These are phyloP conservation scores for Trichoderma simmonsii DNA, from an alignment of 2,329 filamentous ascomycete genomes.

Conservation along the genomic window DNA sequence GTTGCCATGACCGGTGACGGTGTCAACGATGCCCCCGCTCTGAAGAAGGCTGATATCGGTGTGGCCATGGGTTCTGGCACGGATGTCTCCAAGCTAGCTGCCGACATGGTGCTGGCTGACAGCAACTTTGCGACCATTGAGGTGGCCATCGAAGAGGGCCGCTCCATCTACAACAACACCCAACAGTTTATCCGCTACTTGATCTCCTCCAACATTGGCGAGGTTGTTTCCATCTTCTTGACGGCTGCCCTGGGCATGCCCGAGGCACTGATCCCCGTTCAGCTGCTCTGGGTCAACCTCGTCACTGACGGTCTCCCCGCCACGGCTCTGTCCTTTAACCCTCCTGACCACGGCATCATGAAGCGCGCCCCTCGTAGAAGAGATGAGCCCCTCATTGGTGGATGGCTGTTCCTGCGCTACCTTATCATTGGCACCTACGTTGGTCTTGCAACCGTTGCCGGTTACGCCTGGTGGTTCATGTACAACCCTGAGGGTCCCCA, in stretches of 20 bases:
- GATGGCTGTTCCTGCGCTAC: slow-evolving; percentile 97
- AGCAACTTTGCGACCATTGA: slow-evolving; percentile 99
- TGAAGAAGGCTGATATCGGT: slow-evolving; percentile 99
- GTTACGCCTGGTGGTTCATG: slow-evolving; percentile 99
- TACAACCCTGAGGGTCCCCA: slow-evolving; percentile 87
- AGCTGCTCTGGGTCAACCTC: slow-evolving; percentile 97
- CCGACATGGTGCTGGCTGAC: slow-evolving; percentile 97
- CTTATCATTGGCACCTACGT: slow-evolving; percentile 95
- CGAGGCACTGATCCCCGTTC: slow-evolving; percentile 93
- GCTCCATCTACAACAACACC: slow-evolving; percentile 99
- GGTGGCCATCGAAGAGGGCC: slow-evolving; percentile 90
- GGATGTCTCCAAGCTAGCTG: slow-evolving; percentile 92
- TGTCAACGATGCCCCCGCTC: slow-evolving; percentile 94
- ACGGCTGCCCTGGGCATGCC: slow-evolving; percentile 96
- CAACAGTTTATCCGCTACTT: slow-evolving; percentile 99
- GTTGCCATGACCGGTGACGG: slow-evolving; percentile 99
- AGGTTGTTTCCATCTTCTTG: slow-evolving; percentile 98
- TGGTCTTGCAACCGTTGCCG: slow-evolving; percentile 88
- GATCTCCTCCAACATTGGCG: slow-evolving; percentile 98
- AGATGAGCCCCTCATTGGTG: slow-evolving; percentile 86
- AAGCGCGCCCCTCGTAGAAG: slow-evolving; percentile 85
- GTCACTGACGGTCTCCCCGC: slow-evolving; percentile 96
- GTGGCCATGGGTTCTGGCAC: slow-evolving; percentile 98
- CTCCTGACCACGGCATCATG: slow-evolving; percentile 98
- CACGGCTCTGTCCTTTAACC: slow-evolving; percentile 96